Base-by-base conservation (phyloP, 2,329 filamentous ascomycete genomes). In the Leptographium lundbergii region DNA sequence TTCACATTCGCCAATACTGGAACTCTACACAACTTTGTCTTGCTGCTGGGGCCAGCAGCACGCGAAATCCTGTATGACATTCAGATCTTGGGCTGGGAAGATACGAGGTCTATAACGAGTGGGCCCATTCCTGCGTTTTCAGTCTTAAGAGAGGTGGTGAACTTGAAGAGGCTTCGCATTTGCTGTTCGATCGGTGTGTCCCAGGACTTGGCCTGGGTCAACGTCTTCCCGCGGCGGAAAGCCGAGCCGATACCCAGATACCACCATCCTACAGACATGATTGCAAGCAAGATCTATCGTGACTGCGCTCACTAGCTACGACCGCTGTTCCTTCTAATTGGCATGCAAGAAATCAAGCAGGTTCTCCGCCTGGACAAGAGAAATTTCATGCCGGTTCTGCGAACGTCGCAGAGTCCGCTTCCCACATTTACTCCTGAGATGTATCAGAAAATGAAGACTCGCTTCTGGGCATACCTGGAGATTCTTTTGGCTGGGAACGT, bases 201-300 rank as follows among this genome's bases (percentile, higher is more conserved):
- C 6, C 29, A 52, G 10, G 51, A 60, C 55, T 60, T 55, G 59
- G 59, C 59, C 17, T 60, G 59, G 59, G 6, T 29, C 5, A 54
- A 55, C 13, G 54, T 60, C 6, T 54, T 60, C 25, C 50, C 59
- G 5, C 17, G 39, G n/a, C 54, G 55, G 13, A 45, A 45, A 45
- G 14, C 48, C 2, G 54, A 54, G 1, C 22, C 13, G 13, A 32
- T n/a, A 13, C 2, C 27, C 3, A 14, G 32, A 1, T 19, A 57
- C 39, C 25, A 24, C 5, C 27, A 19, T 11, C 58, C 58, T 1
- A 32, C 50, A 17, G 58, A 60, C n/a, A 48, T 57, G 9, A 29
- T 60, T 4, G 58, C 58, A 5, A 27, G 32, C 34, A 60, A 60
- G 32, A 32, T 60, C 0, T 60, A 57, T 24, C 29, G 55, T 2